Evolutionary conservation across 148 eudicot species (phyloP).

Genomic region (Silene latifolia): DNA sequence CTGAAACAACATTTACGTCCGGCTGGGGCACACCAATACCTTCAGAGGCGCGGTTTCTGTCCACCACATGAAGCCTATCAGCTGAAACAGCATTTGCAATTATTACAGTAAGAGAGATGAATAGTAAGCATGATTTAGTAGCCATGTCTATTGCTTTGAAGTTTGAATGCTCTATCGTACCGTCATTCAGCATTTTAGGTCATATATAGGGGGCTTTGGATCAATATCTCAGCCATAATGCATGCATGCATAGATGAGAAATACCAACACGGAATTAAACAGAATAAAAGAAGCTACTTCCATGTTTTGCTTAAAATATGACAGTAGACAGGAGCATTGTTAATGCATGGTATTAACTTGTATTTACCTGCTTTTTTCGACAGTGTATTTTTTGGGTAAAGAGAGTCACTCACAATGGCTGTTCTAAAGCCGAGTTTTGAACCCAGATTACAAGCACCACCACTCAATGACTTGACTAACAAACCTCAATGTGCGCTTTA

Average conservation of each 20-base stretch:
- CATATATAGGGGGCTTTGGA: neutral
- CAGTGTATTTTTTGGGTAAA: neutral
- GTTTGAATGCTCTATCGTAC: neutral
- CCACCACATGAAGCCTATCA: slow-evolving; percentile 11
- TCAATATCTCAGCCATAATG: neutral
- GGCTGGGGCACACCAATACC: neutral
- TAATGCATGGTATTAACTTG: neutral
- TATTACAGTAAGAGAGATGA: slow-evolving; percentile 16
- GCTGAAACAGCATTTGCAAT: slow-evolving; percentile 19
- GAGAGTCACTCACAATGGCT: neutral
- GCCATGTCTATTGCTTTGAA: slow-evolving; percentile 13
- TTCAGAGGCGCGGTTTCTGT: neutral
- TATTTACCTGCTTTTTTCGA: slow-evolving; percentile 4
- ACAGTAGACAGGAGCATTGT: slow-evolving; percentile 6
- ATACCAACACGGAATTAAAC: slow-evolving; percentile 19
- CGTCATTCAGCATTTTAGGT: neutral
- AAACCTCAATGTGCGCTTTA: no score
- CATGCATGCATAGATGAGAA: slow-evolving; percentile 18
- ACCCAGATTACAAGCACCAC: neutral
- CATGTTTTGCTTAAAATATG: slow-evolving; percentile 12
- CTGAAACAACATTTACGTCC: slow-evolving; percentile 11
- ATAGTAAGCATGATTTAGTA: slow-evolving; percentile 18
- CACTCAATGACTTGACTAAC: no score
- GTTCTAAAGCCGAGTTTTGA: neutral
- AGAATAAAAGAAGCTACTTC: slow-evolving; percentile 6